Evolutionary conservation across 768 basidiomycete genomes (phyloP).

Genomic region (Agaricus sinodeliciosus): DNA sequence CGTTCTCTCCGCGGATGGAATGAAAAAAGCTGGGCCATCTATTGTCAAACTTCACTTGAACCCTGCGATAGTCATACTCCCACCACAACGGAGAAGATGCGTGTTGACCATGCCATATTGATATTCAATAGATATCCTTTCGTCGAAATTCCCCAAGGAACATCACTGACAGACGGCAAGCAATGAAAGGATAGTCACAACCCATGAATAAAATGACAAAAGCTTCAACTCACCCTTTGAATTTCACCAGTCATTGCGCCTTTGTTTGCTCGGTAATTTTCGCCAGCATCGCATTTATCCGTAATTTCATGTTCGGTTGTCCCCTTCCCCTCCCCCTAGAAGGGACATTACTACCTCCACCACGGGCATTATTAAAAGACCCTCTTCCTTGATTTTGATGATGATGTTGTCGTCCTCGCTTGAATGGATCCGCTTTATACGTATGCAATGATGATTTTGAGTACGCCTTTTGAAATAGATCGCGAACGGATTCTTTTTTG

Average conservation of each 20-base stretch:
- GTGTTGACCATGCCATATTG: no score
- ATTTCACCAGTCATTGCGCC: conserved; percentile 17
- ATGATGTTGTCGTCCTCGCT: neutral
- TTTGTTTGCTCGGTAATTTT: conserved; percentile 55
- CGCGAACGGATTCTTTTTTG: conserved; percentile 41
- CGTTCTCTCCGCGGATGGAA: no score
- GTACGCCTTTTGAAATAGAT: conserved; percentile 59
- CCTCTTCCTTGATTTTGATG: conserved; percentile 5
- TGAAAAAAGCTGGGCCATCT: no score
- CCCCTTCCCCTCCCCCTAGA: conserved; percentile 32
- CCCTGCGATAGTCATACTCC: no score
- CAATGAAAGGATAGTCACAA: no score
- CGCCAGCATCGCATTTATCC: conserved; percentile 84
- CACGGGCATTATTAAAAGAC: conserved; percentile 17
- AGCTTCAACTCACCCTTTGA: neutral
- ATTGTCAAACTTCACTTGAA: no score
- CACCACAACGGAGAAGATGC: no score
- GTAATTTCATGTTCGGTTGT: conserved; percentile 71
- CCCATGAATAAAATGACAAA: no score
- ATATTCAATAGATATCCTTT: no score
- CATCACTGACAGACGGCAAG: no score
- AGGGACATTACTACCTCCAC: conserved; percentile 15
- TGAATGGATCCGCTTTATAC: conserved; percentile 41
- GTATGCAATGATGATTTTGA: conserved; percentile 50
- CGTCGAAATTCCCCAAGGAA: no score